Evolutionary conservation across 164 flowering plant genomes (phyloP).

Genomic region (Stephania yunnanensis): DNA sequence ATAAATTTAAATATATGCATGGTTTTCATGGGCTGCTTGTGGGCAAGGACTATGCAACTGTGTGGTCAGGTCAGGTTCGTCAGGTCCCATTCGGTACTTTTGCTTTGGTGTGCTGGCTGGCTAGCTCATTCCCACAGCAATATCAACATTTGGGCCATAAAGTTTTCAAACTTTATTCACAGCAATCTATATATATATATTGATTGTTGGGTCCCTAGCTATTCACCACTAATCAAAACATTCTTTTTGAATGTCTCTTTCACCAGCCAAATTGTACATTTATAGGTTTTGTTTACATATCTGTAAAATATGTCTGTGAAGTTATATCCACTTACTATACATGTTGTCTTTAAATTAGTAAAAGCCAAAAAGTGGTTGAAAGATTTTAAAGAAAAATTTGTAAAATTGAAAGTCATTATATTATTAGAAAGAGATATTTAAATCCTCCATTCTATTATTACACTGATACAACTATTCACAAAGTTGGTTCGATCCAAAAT

Average conservation of each 20-base stretch:
- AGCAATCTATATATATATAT: neutral
- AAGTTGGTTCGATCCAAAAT: too few relatives aligned
- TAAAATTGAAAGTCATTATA: too few relatives aligned
- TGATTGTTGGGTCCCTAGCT: neutral
- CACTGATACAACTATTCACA: too few relatives aligned
- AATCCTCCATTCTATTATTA: too few relatives aligned
- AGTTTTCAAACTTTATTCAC: neutral
- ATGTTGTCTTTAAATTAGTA: too few relatives aligned
- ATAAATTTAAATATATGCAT: neutral
- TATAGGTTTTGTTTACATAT: too few relatives aligned
- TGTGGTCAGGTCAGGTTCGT: neutral
- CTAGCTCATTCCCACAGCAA: neutral
- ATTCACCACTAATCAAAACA: neutral
- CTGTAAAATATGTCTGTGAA: neutral
- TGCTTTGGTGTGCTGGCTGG: neutral
- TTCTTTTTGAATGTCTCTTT: neutral
- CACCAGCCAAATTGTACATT: too few relatives aligned
- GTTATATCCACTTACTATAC: neutral
- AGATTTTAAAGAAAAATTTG: too few relatives aligned
- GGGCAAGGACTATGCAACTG: neutral
- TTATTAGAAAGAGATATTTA: too few relatives aligned
- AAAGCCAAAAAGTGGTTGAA: too few relatives aligned
- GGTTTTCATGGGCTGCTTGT: neutral
- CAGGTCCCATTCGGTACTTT: neutral
- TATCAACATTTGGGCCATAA: neutral